Evolutionary conservation across 163 green algal species (phyloP).

Genomic region (Scenedesmus sp.): DNA sequence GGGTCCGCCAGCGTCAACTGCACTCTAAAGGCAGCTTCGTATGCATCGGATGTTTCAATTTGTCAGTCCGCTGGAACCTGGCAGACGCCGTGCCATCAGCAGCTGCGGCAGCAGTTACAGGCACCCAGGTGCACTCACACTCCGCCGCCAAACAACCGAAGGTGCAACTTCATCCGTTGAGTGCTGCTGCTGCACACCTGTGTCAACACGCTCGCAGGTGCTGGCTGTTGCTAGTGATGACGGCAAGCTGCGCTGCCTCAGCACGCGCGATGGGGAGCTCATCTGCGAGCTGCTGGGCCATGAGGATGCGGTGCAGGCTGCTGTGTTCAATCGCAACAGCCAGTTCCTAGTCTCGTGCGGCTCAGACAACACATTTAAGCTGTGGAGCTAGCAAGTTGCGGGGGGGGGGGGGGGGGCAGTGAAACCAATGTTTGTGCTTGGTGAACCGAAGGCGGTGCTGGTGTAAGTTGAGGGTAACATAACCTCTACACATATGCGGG

Average conservation of each 20-base stretch:
- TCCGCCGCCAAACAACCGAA: too few species aligned
- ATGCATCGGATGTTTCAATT: too few species aligned
- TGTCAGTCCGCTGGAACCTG: too few species aligned
- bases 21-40: too few species aligned
- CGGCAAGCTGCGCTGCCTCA: slow-evolving; percentile 72
- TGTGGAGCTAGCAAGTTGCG: slow-evolving; percentile 68
- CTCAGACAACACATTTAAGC: slow-evolving; percentile 86
- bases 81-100: not conserved
- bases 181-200: not conserved
- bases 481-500: not conserved
- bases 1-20: not conserved
- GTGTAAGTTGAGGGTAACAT: not conserved
- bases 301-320: slow-evolving; percentile 84
- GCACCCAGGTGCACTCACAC: not conserved
- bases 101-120: too few species aligned
- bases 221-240: slow-evolving; percentile 84
- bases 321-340: slow-evolving; percentile 77
- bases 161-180: not conserved
- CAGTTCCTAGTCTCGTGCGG: slow-evolving; percentile 78
- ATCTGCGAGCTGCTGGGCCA: slow-evolving; percentile 79
- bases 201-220: slow-evolving; percentile 54
- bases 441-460: not conserved
- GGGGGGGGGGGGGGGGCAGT: not conserved
- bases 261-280: slow-evolving; percentile 59
- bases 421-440: not conserved